Base-by-base conservation (phyloP, 2,329 filamentous ascomycete species). In the Phoma sp. region DNA sequence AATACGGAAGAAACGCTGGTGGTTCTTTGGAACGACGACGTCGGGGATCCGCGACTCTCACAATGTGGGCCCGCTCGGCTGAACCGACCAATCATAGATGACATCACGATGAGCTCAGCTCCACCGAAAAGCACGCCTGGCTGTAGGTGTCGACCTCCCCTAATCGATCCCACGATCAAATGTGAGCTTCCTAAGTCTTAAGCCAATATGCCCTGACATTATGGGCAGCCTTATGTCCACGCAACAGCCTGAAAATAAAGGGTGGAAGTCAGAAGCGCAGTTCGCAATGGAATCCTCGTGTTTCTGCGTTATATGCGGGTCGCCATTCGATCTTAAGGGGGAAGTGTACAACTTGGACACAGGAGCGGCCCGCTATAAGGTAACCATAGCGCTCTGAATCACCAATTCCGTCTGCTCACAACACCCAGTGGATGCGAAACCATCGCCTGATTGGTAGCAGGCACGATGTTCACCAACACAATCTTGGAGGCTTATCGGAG, bases 231-330 rank as follows among this genome's bases (percentile, higher is more conserved):
- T 53, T 12, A 33, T 60, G 28, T 67, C 63, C 20, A 60, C 52
- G 4, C 57, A 58, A 9, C 45, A 49, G 28, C 23, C 23, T 11
- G 25, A 53, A n/a, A n/a, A n/a, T 17, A 33, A 47, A 11, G 21
- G 46, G 21, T 63, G 57, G 54, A 64, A 57, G 28, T 57, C 52
- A n/a, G 63, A 66, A 21, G 60, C 60, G 10, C 47, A 38, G 15
- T 56, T 53, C 17, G 49, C 57, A 2, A 72, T 70, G 60, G 64
- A 69, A 30, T 55, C 53, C 1, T 57, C 59, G 6, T 56, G 57
- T 10, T 69, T 63, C 39, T 71, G 69, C 53, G 60, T 69, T 1
- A 47, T 69, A 14, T 70, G 68, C 33, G 66, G 69, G 20, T 60
- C 59, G 3, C 67, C 63, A 1, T 70, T 71, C 40, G 64, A 66